Evolutionary conservation across 257 asterid genomes (phyloP).

Genomic region (Przewalskia tangutica): DNA sequence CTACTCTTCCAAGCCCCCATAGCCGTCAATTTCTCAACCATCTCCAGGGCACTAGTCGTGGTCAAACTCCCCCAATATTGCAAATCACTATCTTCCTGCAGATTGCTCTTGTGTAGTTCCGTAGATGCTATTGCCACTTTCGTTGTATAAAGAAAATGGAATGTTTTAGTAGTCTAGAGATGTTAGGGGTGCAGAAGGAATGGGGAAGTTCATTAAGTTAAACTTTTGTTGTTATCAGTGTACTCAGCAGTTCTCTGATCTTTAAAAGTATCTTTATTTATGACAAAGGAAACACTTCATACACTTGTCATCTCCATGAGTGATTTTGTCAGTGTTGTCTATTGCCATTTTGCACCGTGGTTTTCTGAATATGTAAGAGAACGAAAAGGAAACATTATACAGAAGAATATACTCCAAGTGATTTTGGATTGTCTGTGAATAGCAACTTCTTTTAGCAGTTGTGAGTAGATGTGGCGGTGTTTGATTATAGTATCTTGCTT

Average conservation of each 20-base stretch:
- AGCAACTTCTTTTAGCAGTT: not conserved
- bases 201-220: not conserved
- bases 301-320: not conserved
- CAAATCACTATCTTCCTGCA: not conserved
- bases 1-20: no score
- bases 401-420: not conserved
- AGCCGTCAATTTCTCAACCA: no score
- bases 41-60: no score
- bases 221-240: not conserved
- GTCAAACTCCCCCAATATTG: not conserved
- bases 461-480: not conserved
- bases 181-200: not conserved
- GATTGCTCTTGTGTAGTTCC: not conserved
- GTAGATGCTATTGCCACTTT: not conserved
- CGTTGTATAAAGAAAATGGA: not conserved
- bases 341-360: not conserved
- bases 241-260: not conserved
- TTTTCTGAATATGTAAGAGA: not conserved
- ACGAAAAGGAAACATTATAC: not conserved
- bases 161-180: not conserved
- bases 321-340: not conserved
- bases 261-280: not conserved
- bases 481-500: conserved; percentile 16
- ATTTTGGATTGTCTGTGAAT: not conserved
- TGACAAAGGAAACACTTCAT: not conserved